Evolutionary conservation across 1,284 basidiomycete genomes (phyloP).

Genomic region (Chondrostereum purpureum): DNA sequence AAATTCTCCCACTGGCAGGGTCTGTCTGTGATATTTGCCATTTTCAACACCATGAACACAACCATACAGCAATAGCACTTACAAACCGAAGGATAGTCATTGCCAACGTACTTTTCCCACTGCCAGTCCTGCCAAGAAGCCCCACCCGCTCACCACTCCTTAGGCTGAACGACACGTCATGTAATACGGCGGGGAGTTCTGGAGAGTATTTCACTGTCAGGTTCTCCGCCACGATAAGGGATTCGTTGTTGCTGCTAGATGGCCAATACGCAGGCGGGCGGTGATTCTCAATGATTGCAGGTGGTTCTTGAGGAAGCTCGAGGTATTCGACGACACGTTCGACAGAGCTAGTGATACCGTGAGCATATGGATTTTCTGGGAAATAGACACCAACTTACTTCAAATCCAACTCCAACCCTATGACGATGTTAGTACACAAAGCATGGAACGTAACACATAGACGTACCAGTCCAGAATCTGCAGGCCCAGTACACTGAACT

Average conservation of each 20-base stretch:
- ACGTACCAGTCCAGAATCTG: slow-evolving; percentile 42
- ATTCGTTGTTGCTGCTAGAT: slow-evolving; percentile 51
- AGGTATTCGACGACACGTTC: slow-evolving; percentile 89
- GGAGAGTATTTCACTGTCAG: slow-evolving; percentile 79
- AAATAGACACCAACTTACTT: slow-evolving; percentile 37
- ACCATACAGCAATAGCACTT: slow-evolving; percentile 18
- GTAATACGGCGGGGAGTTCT: slow-evolving; percentile 78
- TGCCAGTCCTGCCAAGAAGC: slow-evolving; percentile 68
- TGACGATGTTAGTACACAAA: slow-evolving; percentile 28
- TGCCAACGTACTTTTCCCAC: slow-evolving; percentile 80
- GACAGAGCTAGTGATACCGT: slow-evolving; percentile 48
- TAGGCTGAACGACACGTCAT: slow-evolving; percentile 63
- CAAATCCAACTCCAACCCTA: slow-evolving; percentile 56
- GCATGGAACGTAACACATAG: too few relatives aligned
- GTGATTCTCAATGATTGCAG: slow-evolving; percentile 58
- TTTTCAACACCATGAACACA: too few relatives aligned
- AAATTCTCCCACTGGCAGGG: slow-evolving; percentile 70
- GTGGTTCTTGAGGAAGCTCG: slow-evolving; percentile 80
- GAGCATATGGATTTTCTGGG: background rate
- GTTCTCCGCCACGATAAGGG: slow-evolving; percentile 60
- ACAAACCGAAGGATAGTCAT: slow-evolving; percentile 86
- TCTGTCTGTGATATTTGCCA: too few relatives aligned
- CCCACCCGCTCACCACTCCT: slow-evolving; percentile 65
- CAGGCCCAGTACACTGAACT: slow-evolving; percentile 64
- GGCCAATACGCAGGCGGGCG: slow-evolving; percentile 85